Percentiles rank a stretch among this genome's conserved stretches.
phyloP scores from a whole-genome alignment of 225 moss, liverwort and hornwort species.

The Ulota crispa region DNA sequence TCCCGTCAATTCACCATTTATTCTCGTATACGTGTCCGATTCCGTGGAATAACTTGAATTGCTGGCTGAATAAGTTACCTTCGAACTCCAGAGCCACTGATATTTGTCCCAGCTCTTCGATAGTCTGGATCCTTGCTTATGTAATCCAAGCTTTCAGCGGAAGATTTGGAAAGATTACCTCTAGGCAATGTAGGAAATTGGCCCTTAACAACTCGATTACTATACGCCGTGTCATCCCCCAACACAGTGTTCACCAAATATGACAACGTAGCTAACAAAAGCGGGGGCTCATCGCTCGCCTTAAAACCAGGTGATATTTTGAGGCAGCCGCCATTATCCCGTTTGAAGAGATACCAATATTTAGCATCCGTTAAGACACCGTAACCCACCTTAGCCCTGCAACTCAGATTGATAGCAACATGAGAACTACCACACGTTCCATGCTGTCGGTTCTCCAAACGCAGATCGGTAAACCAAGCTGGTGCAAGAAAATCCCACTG shows the following conservation, averaged over 20 bases:
- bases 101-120: background rate
- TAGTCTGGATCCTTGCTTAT: background rate
- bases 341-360: background rate
- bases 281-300: background rate
- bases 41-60: background rate
- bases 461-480: background rate
- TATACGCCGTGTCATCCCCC: background rate
- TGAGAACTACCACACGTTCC: background rate
- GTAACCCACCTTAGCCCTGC: background rate
- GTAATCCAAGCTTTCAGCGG: background rate
- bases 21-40: background rate
- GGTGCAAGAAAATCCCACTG: background rate
- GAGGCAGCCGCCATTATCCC: background rate
- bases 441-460: background rate
- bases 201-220: background rate
- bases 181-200: background rate
- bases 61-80: background rate
- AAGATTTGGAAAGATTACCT: background rate
- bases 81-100: background rate
- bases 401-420: background rate
- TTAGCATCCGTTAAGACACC: background rate
- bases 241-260: background rate
- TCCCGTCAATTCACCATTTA: background rate
- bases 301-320: background rate
- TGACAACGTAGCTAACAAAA: background rate